Evolutionary conservation across 2,329 filamentous ascomycete species (phyloP), one percentile per base, ranked within the genome.

Genomic region (Exophiala oligosperma): DNA sequence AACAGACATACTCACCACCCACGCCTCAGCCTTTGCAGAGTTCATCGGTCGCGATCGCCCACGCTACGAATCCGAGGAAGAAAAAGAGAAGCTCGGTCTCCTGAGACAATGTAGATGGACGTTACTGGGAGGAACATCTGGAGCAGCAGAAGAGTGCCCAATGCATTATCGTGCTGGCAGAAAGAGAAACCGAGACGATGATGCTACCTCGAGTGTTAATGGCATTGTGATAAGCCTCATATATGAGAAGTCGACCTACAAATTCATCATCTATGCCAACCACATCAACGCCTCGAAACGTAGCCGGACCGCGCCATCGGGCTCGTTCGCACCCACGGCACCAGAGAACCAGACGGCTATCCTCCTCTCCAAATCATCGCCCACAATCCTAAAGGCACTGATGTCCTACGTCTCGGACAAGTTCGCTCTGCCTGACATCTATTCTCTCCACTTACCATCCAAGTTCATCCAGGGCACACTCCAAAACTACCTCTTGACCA

Each of bases 161-260:
- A 9, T 11, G 32, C 32, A 35, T 6, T 9, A 23, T 11, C 14
- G 49, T 5, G 32, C 14, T 21, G 57, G 57, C 14, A 49, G 43
- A 29, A 62, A 55, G 28, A 21, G 57, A n/a, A 60, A 41, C 38
- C 43, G 48, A 47, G 49, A 53, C 21, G 14, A 44, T 17, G 23
- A 29, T 5, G 32, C 21, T 12, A 37, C 49, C 8, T 28, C 12
- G 7, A 8, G 29, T 14, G 17, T 37, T 23, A 24, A 40, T 3
- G 63, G 56, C 2, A n/a, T 65, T 5, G 8, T 59, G 14, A 49
- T 63, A 17, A 54, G 52, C 1, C 53, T 65, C 14, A 29, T 56
- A 32, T 65, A 65, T 35, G 63, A 65, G 29, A 62, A 57, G 37
- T 43, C 53, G 28, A 59, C 57, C 8, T 62, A 59, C 44, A 58